Conservation (phyloP, 768 basidiomycete species). For the Lactarius hengduanensis region DNA sequence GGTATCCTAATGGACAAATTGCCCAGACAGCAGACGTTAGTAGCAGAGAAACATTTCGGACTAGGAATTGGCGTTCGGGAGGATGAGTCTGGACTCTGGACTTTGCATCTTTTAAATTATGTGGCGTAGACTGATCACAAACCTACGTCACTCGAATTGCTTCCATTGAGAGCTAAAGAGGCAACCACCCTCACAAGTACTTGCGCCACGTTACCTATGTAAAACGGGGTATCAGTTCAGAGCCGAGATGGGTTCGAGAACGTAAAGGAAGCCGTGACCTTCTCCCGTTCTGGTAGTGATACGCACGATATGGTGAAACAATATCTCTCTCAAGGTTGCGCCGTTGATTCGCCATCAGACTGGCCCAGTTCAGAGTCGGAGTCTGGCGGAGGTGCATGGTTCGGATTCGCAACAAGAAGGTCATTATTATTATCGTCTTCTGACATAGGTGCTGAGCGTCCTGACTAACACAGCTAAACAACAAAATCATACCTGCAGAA, state of each 20-base stretch:
- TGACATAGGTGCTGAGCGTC: not conserved
- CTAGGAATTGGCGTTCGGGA: not conserved
- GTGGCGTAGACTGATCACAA: not conserved
- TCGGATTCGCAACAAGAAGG: constrained; percentile 25
- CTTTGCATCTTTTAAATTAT: not conserved
- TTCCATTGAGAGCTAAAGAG: not conserved
- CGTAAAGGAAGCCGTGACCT: constrained; percentile 15
- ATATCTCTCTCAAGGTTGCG: not conserved
- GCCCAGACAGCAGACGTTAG: not conserved
- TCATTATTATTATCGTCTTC: constrained; percentile 8
- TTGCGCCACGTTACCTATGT: not conserved
- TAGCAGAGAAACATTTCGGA: too few relatives aligned
- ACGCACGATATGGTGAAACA: constrained; percentile 2
- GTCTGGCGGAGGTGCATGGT: constrained; percentile 15
- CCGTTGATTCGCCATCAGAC: constrained; percentile 5
- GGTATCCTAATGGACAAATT: not conserved
- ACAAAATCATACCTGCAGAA: constrained; percentile 44
- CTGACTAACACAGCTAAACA: not conserved
- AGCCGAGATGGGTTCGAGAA: not conserved
- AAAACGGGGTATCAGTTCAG: not conserved
- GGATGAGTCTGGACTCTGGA: not conserved
- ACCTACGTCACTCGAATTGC: not conserved
- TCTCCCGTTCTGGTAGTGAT: not conserved
- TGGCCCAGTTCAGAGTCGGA: constrained; percentile 3
- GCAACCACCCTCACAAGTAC: not conserved